These are phyloP conservation scores for Halocafeteria seosinensis DNA, from an alignment of 108 stramenopile genomes.

Conservation along the genomic window DNA sequence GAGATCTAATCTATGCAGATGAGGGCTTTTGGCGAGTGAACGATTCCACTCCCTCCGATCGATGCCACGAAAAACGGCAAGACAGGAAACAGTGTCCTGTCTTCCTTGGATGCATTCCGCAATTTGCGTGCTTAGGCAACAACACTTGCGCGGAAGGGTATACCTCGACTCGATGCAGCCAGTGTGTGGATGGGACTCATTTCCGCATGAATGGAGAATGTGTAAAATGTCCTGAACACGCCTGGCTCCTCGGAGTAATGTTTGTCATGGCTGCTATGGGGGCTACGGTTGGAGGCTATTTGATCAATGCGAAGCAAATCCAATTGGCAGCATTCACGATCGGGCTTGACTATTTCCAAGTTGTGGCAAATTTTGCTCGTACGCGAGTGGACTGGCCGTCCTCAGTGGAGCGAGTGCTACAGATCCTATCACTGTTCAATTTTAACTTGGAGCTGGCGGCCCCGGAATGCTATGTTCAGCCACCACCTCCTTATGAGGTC, in stretches of 20 bases:
- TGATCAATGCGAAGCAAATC: conserved; percentile 17
- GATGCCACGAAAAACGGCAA: too few relatives aligned
- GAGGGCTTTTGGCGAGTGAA: too few relatives aligned
- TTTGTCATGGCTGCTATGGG: conserved; percentile 4
- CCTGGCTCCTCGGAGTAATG: conserved; percentile 17
- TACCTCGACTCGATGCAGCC: conserved; percentile 6
- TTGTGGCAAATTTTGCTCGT: conserved; percentile 14
- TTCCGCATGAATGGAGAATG: conserved; percentile 19
- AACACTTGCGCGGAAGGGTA: conserved; percentile 20
- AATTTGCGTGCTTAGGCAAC: conserved; percentile 17
- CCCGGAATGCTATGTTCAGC: conserved; percentile 20
- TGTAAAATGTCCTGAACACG: conserved; percentile 14
- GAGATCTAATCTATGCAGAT: too few relatives aligned
- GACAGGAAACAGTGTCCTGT: not conserved
- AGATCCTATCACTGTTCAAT: conserved; percentile 14
- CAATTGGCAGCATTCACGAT: conserved; percentile 17
- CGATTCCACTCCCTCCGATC: too few relatives aligned
- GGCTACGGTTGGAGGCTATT: conserved; percentile 2
- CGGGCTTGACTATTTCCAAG: conserved; percentile 22
- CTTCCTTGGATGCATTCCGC: conserved; percentile 15
- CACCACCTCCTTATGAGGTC: conserved; percentile 10
- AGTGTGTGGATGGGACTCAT: conserved; percentile 4
- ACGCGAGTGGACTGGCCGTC: conserved; percentile 18
- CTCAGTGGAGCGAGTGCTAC: conserved; percentile 1
- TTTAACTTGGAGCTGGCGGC: conserved; percentile 22